A percentile compares a stretch with the other conserved stretches of the same genome.
These are phyloP conservation scores for Knoxdaviesia proteae DNA, from an alignment of 2,329 filamentous ascomycete species.

Conservation along the genomic window DNA sequence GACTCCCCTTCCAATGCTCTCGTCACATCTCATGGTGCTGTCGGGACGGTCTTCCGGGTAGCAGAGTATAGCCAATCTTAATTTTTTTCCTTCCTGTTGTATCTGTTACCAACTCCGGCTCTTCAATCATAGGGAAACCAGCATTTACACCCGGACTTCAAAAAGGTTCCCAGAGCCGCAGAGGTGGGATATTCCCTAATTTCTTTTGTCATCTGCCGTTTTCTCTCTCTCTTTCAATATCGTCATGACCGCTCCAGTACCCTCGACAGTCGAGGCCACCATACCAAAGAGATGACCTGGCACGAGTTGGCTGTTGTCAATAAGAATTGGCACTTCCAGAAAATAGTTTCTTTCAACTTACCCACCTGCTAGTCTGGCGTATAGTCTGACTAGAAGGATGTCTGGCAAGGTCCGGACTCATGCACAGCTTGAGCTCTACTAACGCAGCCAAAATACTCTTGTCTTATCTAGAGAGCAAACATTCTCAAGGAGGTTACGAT, in stretches of 20 bases:
- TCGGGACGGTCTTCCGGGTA: too few relatives aligned
- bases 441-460: too few relatives aligned
- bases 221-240: slow-evolving; percentile 11
- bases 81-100: slow-evolving; percentile 6
- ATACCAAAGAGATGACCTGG: not conserved
- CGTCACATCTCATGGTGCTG: not conserved
- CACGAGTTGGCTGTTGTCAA: not conserved
- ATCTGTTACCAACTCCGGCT: slow-evolving; percentile 31
- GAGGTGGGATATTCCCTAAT: slow-evolving; percentile 53
- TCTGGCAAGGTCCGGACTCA: not conserved
- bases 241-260: not conserved
- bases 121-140: slow-evolving; percentile 51
- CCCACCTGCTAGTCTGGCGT: not conserved
- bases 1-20: slow-evolving; percentile 1
- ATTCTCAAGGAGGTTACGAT: slow-evolving; percentile 98
- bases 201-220: slow-evolving; percentile 8
- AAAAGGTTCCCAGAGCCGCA: slow-evolving; percentile 83
- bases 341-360: too few relatives aligned
- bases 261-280: not conserved
- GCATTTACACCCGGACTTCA: slow-evolving; percentile 90
- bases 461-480: slow-evolving; percentile 57
- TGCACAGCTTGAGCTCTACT: too few relatives aligned
- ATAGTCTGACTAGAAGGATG: not conserved
- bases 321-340: too few relatives aligned
- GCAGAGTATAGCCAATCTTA: not conserved